Evolutionary conservation across 495 filamentous ascomycete genomes (phyloP).

Genomic region (Podospora pseudoanserina): DNA sequence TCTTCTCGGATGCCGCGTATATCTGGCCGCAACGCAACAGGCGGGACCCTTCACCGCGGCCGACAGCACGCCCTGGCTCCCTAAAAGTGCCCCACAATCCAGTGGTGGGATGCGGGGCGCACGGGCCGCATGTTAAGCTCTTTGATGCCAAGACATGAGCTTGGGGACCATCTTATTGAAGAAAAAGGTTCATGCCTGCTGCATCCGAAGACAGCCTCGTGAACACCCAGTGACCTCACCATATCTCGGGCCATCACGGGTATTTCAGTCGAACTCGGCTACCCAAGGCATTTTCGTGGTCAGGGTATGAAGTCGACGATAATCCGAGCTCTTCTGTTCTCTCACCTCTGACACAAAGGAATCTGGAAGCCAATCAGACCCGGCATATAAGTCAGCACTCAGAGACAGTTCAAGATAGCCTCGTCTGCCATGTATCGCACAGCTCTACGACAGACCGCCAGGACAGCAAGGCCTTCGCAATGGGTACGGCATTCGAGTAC

Average conservation of each 20-base stretch:
- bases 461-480: conserved; percentile 17
- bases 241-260: background rate
- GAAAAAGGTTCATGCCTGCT: conserved; percentile 12
- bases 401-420: conserved; percentile 20
- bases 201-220: background rate
- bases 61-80: background rate
- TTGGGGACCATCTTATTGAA: background rate
- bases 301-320: background rate
- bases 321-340: background rate
- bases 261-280: background rate
- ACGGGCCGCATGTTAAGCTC: background rate
- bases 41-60: background rate
- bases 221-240: conserved; percentile 6
- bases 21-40: background rate
- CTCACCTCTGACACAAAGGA: background rate
- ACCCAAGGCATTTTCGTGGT: background rate
- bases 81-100: background rate
- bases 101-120: conserved; percentile 2
- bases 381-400: conserved; percentile 3
- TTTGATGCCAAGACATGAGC: background rate
- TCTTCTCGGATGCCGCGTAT: background rate
- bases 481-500: conserved; percentile 34
- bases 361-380: background rate
- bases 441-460: conserved; percentile 21
- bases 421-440: conserved; percentile 21